Conservation (phyloP, 495 filamentous ascomycete species). For the Trichoderma gamsii region DNA sequence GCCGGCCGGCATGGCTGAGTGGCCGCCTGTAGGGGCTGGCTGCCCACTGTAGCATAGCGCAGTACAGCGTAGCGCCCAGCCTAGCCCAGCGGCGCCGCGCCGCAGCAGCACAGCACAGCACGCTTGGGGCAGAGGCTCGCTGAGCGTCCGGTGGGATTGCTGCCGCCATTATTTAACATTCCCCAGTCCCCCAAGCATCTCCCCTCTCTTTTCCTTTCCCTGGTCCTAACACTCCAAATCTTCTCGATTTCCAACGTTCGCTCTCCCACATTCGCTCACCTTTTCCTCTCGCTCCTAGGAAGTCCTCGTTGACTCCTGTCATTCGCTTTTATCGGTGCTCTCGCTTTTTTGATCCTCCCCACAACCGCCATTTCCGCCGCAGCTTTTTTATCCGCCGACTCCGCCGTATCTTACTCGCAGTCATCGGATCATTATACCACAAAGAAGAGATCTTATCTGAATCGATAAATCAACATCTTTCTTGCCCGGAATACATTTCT, state of each 20-base stretch:
- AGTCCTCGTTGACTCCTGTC: conserved; percentile 61
- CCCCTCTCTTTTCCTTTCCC: neutral
- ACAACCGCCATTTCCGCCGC: neutral
- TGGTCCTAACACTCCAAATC: neutral
- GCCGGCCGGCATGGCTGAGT: no score
- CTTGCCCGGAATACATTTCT: neutral
- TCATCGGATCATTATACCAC: neutral
- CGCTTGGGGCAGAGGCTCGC: neutral
- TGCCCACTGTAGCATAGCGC: neutral
- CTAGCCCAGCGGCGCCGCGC: neutral
- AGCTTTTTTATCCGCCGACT: neutral
- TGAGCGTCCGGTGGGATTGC: neutral
- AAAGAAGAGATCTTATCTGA: neutral
- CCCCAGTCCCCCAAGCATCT: neutral
- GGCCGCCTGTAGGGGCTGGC: no score
- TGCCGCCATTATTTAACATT: conserved; percentile 9
- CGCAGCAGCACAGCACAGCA: neutral
- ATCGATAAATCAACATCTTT: no score
- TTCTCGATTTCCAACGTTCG: conserved; percentile 4
- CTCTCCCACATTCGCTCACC: conserved; percentile 47
- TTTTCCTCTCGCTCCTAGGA: conserved; percentile 40
- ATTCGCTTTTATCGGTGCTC: conserved; percentile 49
- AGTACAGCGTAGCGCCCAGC: neutral
- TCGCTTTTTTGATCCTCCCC: conserved; percentile 33
- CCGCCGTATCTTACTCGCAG: neutral